Evolutionary conservation across 495 filamentous ascomycete species (phyloP).

Genomic region (Tirmania nivea): DNA sequence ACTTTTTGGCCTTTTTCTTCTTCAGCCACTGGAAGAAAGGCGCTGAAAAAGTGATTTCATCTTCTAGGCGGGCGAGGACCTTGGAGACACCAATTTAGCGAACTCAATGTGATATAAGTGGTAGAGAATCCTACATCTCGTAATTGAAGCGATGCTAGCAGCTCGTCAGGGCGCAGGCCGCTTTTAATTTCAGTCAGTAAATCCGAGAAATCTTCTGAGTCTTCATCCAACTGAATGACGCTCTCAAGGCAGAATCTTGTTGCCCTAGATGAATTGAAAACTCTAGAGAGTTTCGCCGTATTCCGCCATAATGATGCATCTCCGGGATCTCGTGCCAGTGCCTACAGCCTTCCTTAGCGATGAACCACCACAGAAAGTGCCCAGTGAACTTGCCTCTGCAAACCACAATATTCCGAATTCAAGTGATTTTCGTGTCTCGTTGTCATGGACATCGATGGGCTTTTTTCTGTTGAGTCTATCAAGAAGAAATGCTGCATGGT

Average conservation of each 20-base stretch:
- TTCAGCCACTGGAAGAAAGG: slow-evolving; percentile 39
- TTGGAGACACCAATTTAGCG: no score
- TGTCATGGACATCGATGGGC: slow-evolving; percentile 15
- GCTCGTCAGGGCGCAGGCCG: slow-evolving; percentile 37
- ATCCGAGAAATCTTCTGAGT: slow-evolving; percentile 42
- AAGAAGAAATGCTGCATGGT: slow-evolving; percentile 71
- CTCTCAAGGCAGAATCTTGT: slow-evolving; percentile 66
- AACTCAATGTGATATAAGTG: no score
- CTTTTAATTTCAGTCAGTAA: slow-evolving; percentile 39
- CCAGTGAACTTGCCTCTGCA: slow-evolving; percentile 1
- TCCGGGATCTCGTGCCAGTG: slow-evolving; percentile 72
- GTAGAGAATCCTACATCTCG: slow-evolving; percentile 25
- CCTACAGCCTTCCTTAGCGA: slow-evolving; percentile 30
- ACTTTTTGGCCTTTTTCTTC: slow-evolving; percentile 38
- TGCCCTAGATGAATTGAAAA: slow-evolving; percentile 53
- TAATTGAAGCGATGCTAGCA: slow-evolving; percentile 59
- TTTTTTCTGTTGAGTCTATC: slow-evolving; percentile 40
- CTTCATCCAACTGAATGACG: slow-evolving; percentile 26
- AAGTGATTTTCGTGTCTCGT: slow-evolving; percentile 7
- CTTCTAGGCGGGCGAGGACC: slow-evolving; percentile 39
- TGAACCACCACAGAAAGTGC: no score
- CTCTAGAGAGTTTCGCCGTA: slow-evolving; percentile 51
- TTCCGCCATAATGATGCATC: slow-evolving; percentile 90
- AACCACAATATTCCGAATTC: slow-evolving; percentile 18
- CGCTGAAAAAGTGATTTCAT: slow-evolving; percentile 45